Evolutionary conservation across 2,329 filamentous ascomycete genomes (phyloP).

Genomic region (Teratosphaeria gauchensis): DNA sequence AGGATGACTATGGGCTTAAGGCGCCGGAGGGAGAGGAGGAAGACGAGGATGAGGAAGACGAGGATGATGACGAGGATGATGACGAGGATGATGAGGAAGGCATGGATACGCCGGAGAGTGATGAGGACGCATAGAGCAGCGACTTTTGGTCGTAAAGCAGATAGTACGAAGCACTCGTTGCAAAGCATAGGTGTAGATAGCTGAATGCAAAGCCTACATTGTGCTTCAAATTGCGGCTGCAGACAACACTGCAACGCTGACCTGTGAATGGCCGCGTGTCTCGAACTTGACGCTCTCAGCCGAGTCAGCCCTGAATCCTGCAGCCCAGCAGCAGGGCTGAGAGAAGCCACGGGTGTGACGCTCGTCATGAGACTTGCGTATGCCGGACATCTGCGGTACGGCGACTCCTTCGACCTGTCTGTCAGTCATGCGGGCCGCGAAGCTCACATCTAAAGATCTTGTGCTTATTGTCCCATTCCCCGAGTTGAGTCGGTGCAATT

Average conservation of each 20-base stretch:
- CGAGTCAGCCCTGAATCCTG: not conserved
- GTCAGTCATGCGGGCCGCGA: not conserved
- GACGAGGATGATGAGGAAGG: constrained; percentile 19
- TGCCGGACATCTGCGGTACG: not conserved
- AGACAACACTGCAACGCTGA: not conserved
- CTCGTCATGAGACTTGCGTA: not conserved
- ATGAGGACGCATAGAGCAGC: not conserved
- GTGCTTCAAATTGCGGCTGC: not conserved
- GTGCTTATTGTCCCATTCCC: not conserved
- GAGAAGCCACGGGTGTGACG: not conserved
- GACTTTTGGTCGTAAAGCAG: not conserved
- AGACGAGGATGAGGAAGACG: constrained; percentile 50
- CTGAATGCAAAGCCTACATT: not conserved
- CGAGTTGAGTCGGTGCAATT: too few relatives aligned
- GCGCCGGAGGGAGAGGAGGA: constrained; percentile 51
- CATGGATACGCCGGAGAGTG: constrained; percentile 1
- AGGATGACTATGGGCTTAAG: constrained; percentile 81
- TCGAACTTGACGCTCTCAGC: not conserved
- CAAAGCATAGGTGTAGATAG: not conserved
- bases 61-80: constrained; percentile 40
- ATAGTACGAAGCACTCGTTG: not conserved
- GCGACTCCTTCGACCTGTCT: not conserved
- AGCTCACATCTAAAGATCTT: not conserved
- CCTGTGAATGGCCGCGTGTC: not conserved
- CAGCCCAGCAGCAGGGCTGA: not conserved